phyloP scores from a whole-genome alignment of 2,329 filamentous ascomycete genomes.

The Colletotrichum navitas region DNA sequence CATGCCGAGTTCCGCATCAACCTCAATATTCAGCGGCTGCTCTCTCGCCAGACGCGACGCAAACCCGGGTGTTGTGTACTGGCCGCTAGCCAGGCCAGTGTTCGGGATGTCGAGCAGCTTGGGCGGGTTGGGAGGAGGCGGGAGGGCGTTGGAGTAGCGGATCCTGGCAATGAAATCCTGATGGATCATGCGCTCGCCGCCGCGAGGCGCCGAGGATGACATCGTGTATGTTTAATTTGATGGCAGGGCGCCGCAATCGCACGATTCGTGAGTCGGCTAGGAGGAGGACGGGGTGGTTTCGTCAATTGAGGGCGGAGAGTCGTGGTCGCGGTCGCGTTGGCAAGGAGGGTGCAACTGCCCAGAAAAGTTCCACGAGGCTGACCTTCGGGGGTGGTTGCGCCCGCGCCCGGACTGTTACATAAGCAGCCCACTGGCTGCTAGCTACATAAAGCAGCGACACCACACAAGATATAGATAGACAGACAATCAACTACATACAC shows the following conservation, averaged over 20 bases:
- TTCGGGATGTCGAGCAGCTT: conserved; percentile 98
- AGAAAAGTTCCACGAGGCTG: conserved; percentile 43
- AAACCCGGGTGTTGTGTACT: conserved; percentile 92
- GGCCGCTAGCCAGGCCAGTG: conserved; percentile 85
- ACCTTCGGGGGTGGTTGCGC: conserved; percentile 29
- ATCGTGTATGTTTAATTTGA: conserved; percentile 41
- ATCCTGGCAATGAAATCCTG: conserved; percentile 98
- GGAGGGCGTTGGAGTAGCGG: conserved; percentile 94
- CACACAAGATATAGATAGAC: too few relatives aligned
- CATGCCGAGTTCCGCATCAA: conserved; percentile 98
- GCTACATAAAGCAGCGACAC: too few relatives aligned
- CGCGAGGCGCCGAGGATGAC: conserved; percentile 54
- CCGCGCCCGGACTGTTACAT: too few relatives aligned
- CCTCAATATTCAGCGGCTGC: conserved; percentile 95
- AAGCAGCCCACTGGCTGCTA: too few relatives aligned
- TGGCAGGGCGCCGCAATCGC: neutral
- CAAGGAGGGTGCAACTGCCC: conserved; percentile 30
- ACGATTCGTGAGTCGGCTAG: neutral
- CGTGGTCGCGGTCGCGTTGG: conserved; percentile 37
- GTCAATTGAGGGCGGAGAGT: conserved; percentile 13
- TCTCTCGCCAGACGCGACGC: conserved; percentile 89
- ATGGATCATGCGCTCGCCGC: conserved; percentile 74
- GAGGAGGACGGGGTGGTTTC: neutral
- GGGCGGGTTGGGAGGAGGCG: conserved; percentile 91
- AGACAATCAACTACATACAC: too few relatives aligned